Conservation (phyloP, 176 grass and related monocot genomes). For the Raddia guianensis region DNA sequence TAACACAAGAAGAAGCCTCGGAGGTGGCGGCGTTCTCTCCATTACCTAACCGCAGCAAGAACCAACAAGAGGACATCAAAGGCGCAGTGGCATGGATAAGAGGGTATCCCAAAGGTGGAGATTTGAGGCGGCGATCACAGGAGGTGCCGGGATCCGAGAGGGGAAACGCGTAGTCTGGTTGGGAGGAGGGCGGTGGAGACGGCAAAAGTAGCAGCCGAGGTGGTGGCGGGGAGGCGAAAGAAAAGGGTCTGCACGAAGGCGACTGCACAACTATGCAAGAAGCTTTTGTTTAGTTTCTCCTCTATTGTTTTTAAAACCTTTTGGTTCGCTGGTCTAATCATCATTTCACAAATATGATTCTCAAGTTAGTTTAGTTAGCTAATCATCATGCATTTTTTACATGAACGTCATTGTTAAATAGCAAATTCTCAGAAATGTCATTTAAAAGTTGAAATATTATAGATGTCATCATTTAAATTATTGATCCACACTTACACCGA, state of each 20-base stretch:
- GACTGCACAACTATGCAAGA: constrained; percentile 41
- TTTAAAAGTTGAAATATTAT: too few relatives aligned
- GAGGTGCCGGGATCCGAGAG: constrained; percentile 7
- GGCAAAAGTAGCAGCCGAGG: constrained; percentile 49
- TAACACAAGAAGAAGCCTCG: constrained; percentile 25
- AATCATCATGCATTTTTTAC: background rate
- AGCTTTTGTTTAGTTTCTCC: constrained; percentile 13
- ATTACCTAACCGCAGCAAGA: constrained; percentile 30
- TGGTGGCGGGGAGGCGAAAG: constrained; percentile 27
- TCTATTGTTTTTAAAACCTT: background rate
- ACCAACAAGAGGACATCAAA: background rate
- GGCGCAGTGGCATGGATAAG: background rate
- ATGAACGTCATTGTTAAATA: too few relatives aligned
- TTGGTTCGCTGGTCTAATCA: constrained; percentile 39
- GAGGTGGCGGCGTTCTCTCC: constrained; percentile 14
- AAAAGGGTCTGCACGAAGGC: constrained; percentile 51
- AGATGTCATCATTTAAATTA: too few relatives aligned
- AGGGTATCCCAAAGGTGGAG: background rate
- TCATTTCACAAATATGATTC: constrained; percentile 31
- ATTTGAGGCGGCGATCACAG: background rate
- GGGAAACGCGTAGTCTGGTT: constrained; percentile 38
- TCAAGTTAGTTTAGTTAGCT: constrained; percentile 12
- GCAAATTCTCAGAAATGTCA: too few relatives aligned
- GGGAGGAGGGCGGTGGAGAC: constrained; percentile 34
- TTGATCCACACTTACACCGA: too few relatives aligned